Evolutionary conservation across 768 basidiomycete species (phyloP), one percentile per base, ranked within the genome.

Genomic region (Lactifluus volemus): DNA sequence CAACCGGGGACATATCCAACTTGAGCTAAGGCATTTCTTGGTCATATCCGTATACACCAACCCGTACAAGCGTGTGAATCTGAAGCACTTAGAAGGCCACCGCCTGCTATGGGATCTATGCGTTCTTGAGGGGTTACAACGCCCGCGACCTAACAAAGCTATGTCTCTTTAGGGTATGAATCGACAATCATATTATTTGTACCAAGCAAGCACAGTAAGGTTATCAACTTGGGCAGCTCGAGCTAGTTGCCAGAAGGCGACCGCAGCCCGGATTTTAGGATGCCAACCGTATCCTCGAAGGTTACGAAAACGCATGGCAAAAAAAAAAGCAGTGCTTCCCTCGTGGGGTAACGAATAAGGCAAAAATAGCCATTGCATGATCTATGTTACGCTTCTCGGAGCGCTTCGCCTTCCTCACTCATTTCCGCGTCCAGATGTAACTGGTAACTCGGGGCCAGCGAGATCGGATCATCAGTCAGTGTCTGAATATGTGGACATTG

Each of bases 91-190:
- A 19, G 82, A 1, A 42, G 17, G 17, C 41, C 5, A 17, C 41
- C 1, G 74, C 11, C 38, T 10, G 80, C 62, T 71, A 73, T 38
- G 82, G 81, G 30, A 70, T 83, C 41, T 77, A 82, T 17, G 82
- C 82, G 10, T 84, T 82, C 59, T 81, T 75, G 2, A 75, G 83
- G 12, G 81, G 73, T 3, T 84, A 81, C 63, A 78, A 78, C 45
- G 81, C 80, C 30, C 83, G 83, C 81, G 81, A 9, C 83, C 83
- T 65, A 77, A 82, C 10, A 81, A 83, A 67, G 74, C 80, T 30
- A 81, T 78, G 41, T 44, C 76, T 69, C 36, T 4, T 19, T 42
- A 6, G 41, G 17, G 41, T 17, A 14, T 1, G 14, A 14, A 12
- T 42, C 41, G 41, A 42, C 41, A 17, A 15, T 15, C 5, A 38